Conservation (phyloP, 1,284 basidiomycete species). For the Leccinum subfulvum region DNA sequence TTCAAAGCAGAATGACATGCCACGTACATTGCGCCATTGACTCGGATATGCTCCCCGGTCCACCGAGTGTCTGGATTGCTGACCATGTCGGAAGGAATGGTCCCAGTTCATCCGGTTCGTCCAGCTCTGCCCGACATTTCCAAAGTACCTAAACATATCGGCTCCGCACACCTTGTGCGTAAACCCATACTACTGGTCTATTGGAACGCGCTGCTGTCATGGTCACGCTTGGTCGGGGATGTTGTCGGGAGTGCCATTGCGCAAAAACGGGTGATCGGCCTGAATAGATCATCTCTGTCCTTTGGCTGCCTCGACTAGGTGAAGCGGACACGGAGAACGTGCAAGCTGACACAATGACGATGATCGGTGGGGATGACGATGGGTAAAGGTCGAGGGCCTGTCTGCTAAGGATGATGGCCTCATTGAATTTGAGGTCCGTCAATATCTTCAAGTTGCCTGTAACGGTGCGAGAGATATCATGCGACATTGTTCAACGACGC, state of each 20-base stretch:
- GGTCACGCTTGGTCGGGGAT: constrained; percentile 69
- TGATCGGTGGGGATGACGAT: too few relatives aligned
- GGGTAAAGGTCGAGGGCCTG: too few relatives aligned
- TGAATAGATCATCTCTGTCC: too few relatives aligned
- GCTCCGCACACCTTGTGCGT: constrained; percentile 82
- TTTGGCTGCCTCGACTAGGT: too few relatives aligned
- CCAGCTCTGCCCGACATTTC: constrained; percentile 87
- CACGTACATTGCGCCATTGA: constrained; percentile 75
- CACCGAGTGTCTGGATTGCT: constrained; percentile 63
- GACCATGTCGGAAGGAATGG: constrained; percentile 60
- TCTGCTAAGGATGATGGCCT: too few relatives aligned
- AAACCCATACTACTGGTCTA: constrained; percentile 65
- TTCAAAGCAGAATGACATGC: neutral
- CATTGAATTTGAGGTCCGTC: too few relatives aligned
- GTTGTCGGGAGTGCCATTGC: constrained; percentile 75
- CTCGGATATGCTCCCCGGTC: constrained; percentile 71
- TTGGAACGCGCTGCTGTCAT: constrained; percentile 64
- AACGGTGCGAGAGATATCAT: too few relatives aligned
- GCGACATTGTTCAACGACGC: too few relatives aligned
- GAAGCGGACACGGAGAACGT: too few relatives aligned
- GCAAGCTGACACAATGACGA: too few relatives aligned
- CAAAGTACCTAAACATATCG: constrained; percentile 83
- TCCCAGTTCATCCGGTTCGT: constrained; percentile 71
- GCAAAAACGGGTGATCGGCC: constrained; percentile 71
- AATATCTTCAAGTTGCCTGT: too few relatives aligned